These are phyloP conservation scores for Cadophora sp. DNA, from an alignment of 2,329 filamentous ascomycete species.

Conservation along the genomic window DNA sequence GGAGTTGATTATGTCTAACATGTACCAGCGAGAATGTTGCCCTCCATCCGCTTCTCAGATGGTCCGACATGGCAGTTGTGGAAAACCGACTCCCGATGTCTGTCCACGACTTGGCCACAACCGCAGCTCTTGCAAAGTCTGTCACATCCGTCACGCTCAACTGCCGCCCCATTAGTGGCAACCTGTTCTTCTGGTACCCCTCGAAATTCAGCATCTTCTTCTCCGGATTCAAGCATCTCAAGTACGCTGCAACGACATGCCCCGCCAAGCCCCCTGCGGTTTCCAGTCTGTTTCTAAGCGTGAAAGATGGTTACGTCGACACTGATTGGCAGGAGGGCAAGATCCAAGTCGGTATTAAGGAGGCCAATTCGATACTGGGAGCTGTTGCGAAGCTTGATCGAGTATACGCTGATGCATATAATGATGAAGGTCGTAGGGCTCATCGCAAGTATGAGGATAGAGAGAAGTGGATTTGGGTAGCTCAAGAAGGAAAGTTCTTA, in stretches of 20 bases:
- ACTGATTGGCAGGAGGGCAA: neutral
- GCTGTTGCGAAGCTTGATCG: neutral
- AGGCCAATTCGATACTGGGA: neutral
- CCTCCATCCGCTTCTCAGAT: slow-evolving; percentile 1
- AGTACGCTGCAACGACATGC: neutral
- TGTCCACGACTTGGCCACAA: neutral
- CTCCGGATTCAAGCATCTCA: slow-evolving; percentile 16
- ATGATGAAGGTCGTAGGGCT: neutral
- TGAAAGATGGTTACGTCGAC: neutral
- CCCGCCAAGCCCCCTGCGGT: neutral
- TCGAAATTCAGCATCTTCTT: slow-evolving; percentile 5
- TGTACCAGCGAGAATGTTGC: slow-evolving; percentile 6
- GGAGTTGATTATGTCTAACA: too few species aligned
- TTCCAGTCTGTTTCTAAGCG: neutral
- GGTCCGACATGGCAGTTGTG: neutral
- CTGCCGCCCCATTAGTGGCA: slow-evolving; percentile 1
- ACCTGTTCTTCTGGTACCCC: slow-evolving; percentile 12
- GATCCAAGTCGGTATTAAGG: neutral
- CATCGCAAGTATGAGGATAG: slow-evolving; percentile 1
- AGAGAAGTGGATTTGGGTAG: slow-evolving; percentile 17
- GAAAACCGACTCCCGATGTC: neutral
- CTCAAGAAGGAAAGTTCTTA: slow-evolving; percentile 8
- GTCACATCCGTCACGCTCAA: slow-evolving; percentile 17
- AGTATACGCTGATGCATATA: neutral
- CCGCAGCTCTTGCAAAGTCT: neutral